Evolutionary conservation across 108 stramenopile genomes (phyloP), one percentile per base, ranked within the genome.

Genomic region (Fragilaria radians): DNA sequence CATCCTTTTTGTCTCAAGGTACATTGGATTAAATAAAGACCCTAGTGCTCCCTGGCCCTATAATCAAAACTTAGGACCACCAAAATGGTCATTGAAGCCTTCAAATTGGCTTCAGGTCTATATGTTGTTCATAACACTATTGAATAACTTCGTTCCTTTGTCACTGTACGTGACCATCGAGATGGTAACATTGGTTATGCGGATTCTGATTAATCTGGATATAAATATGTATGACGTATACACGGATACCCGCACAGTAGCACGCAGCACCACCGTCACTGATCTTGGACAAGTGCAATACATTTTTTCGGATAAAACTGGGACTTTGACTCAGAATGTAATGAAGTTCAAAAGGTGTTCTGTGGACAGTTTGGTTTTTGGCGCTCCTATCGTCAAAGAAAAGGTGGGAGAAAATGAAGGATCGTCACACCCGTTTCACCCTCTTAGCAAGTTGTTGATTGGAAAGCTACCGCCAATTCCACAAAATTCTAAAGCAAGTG

Each of bases 291-390:
- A 85, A 76, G 80, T 98, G 24, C 72, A 94, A 61, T 96, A 98
- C 70, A 77, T 98, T 19, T 98, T 98, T 68, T 87, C 86, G 0
- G 95, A 96, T 60, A 96, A 96, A 60, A 96, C 95, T 23, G 98
- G 98, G n/a, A 99, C 98, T 23, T 70, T 99, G 49, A 99, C 98
- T 14, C 90, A 86, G 46, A 99, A 99, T 66, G 82, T 96, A 3
- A 99, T 99, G 98, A 76, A 89, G 52, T 97, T 99, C 68, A 93
- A 93, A 59, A 73, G 93, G 11, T 96, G 91, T 63, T 90, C 88
- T 28, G 89, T 97, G 28, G 91, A 86, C 54, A 93, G 93, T 42
- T 62, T 66, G 52, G 46, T 85, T 18, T 97, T 91, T 67, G 97
- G 96, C 21, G 73, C 78, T 52, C 88, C 87, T 26, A 68, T 93